Evolutionary conservation across 1,284 basidiomycete species (phyloP).

Genomic region (Puccinia horiana): DNA sequence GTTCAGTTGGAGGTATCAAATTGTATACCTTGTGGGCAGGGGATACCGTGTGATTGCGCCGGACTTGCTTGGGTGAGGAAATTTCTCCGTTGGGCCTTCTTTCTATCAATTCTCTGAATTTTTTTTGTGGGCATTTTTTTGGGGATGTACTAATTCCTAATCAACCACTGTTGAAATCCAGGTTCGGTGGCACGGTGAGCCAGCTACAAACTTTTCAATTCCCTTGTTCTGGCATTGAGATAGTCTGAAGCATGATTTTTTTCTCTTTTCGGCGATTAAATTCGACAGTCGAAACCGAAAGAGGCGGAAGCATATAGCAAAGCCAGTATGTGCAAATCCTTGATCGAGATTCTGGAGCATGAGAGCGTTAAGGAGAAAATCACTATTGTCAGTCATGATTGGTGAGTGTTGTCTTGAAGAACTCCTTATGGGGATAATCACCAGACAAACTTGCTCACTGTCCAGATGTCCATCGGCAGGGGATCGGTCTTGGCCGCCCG

Average conservation of each 20-base stretch:
- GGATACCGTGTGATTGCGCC: constrained; percentile 42
- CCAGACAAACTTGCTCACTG: neutral
- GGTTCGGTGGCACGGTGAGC: constrained; percentile 43
- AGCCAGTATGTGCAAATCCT: constrained; percentile 11
- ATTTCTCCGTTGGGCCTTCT: neutral
- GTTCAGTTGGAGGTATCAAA: constrained; percentile 45
- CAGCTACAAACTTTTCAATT: neutral
- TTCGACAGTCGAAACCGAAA: constrained; percentile 29
- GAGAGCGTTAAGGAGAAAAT: constrained; percentile 1
- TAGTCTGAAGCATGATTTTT: neutral
- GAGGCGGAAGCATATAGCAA: constrained; percentile 23
- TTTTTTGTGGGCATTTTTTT: neutral
- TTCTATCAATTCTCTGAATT: neutral
- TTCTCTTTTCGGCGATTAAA: neutral
- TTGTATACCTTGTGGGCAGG: constrained; percentile 4
- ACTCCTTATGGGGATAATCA: neutral
- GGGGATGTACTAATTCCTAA: neutral
- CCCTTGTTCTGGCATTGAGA: neutral
- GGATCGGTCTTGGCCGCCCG: constrained; percentile 27
- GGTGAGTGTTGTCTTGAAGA: constrained; percentile 2
- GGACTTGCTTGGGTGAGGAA: constrained; percentile 34
- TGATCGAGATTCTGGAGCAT: constrained; percentile 33
- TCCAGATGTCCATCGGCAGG: neutral
- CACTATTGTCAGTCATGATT: constrained; percentile 40
- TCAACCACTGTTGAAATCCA: neutral